Percentiles rank a stretch among this genome's conserved stretches.
Conservation (phyloP, 495 filamentous ascomycete species). For the Neurospora sp. region DNA sequence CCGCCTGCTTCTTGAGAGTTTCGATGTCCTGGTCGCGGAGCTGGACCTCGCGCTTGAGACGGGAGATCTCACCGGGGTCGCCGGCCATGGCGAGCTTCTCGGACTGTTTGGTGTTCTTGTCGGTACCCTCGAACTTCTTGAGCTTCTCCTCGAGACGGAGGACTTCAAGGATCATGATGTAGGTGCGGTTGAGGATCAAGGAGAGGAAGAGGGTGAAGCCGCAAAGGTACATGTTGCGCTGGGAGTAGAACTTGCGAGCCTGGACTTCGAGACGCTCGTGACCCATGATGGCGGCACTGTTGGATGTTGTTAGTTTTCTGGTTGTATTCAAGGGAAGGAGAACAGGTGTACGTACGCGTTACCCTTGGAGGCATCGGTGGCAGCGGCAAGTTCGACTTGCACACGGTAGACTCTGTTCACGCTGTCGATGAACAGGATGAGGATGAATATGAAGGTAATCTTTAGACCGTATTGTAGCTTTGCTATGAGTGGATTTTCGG, state of each 20-base stretch:
- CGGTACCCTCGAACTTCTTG: slow-evolving; percentile 74
- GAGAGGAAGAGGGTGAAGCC: slow-evolving; percentile 99
- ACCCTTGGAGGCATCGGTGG: slow-evolving; percentile 34
- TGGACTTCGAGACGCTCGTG: slow-evolving; percentile 96
- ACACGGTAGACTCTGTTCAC: slow-evolving; percentile 98
- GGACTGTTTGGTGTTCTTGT: slow-evolving; percentile 62
- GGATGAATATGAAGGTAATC: slow-evolving; percentile 97
- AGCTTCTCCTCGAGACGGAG: slow-evolving; percentile 89
- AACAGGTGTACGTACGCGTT: slow-evolving; percentile 16
- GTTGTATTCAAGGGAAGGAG: not conserved
- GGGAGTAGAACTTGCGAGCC: slow-evolving; percentile 98
- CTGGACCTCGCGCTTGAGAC: slow-evolving; percentile 59
- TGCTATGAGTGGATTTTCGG: slow-evolving; percentile 60
- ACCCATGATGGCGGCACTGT: slow-evolving; percentile 58
- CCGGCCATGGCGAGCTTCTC: slow-evolving; percentile 65
- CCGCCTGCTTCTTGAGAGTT: slow-evolving; percentile 75
- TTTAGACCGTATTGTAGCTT: slow-evolving; percentile 47
- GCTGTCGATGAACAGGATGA: slow-evolving; percentile 96
- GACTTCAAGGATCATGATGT: slow-evolving; percentile 91
- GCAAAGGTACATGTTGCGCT: slow-evolving; percentile 99
- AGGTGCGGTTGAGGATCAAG: slow-evolving; percentile 97
- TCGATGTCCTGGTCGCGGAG: slow-evolving; percentile 65
- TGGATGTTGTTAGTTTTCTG: slow-evolving; percentile 13
- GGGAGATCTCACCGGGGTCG: slow-evolving; percentile 46
- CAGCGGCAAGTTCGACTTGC: slow-evolving; percentile 68